Evolutionary conservation across 148 eudicot species (phyloP), one percentile per base, ranked within the genome.

Genomic region (Chenopodium suecicum): DNA sequence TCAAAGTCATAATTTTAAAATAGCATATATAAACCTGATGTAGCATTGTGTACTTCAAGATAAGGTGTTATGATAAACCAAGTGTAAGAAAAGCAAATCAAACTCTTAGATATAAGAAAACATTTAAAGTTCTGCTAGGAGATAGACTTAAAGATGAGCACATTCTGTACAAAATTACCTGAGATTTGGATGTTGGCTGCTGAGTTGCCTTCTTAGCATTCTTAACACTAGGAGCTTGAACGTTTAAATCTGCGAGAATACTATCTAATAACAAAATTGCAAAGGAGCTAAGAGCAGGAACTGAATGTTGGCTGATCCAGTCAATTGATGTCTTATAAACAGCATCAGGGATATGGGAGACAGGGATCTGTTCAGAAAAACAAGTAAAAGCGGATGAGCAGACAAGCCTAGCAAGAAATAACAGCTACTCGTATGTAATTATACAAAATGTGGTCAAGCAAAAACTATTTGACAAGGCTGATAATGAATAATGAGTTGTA

Each of bases 281-380:
- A 86, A 94, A 92, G 17, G 89, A 82, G 69, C 84, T 82, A 78
- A 94, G 95, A 60, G 90, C 88, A 73, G 88, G 80, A 54, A 82
- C 20, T 19, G 94, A 90, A 58, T 82, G 91, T 67, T 86, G 89
- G 83, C 85, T 89, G 84, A 94, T 90, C 98, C 95, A 94, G 73
- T 94, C 94, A 68, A 84, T 89, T 31, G 92, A 89, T 82, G 91
- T 90, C 89, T 86, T 94, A 74, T 90, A 88, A 85, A 90, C 94
- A 77, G 83, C 92, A 74, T 92, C 94, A 27, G 95, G 76, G 73
- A 90, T 86, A 83, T 89, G 86, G 63, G 88, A 85, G 60, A 91
- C 77, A 31, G 98, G 98, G 74, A 88, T 88, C 98, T 94, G 90
- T 78, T 68, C 52, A 76, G 9, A 83, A 29, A 70, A 69, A 78